Conservation (phyloP, 2,329 filamentous ascomycete genomes). For the Arthrobotrys sinensis region DNA sequence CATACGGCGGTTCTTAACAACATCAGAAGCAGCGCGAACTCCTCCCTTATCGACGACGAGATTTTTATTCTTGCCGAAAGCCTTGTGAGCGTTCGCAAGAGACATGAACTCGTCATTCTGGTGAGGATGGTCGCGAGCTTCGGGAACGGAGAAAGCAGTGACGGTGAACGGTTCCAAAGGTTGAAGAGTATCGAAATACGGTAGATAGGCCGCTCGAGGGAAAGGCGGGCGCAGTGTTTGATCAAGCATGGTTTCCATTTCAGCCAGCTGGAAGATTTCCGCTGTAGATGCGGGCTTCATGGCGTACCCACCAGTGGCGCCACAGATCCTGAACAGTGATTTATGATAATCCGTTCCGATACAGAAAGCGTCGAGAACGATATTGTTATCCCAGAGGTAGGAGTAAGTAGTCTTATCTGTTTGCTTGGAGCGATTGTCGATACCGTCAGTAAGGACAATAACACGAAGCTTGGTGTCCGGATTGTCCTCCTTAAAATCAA, state of each 20-base stretch:
- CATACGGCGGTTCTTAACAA: constrained; percentile 53
- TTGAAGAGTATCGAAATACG: constrained; percentile 55
- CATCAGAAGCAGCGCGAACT: constrained; percentile 39
- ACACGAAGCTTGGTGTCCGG: constrained; percentile 58
- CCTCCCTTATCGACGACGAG: constrained; percentile 34
- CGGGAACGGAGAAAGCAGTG: constrained; percentile 53
- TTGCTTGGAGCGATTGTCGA: constrained; percentile 54
- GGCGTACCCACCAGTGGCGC: constrained; percentile 56
- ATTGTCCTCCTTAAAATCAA: constrained; percentile 54
- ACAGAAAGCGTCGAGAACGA: constrained; percentile 53
- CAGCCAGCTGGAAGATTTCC: constrained; percentile 53
- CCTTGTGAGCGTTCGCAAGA: constrained; percentile 52
- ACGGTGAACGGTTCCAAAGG: constrained; percentile 52
- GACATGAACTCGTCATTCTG: constrained; percentile 59
- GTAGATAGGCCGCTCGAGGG: constrained; percentile 29
- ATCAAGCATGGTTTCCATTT: constrained; percentile 60
- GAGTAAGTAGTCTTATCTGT: constrained; percentile 54
- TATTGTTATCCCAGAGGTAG: constrained; percentile 55
- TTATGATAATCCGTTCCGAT: constrained; percentile 47
- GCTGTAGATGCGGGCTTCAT: constrained; percentile 56
- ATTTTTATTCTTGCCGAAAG: constrained; percentile 48
- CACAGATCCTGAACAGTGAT: constrained; percentile 55
- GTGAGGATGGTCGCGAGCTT: constrained; percentile 41
- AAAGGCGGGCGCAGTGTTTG: constrained; percentile 51
- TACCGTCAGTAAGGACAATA: constrained; percentile 58